Conservation (phyloP, 139 green algal genomes). For the Coelastrella sp. region DNA sequence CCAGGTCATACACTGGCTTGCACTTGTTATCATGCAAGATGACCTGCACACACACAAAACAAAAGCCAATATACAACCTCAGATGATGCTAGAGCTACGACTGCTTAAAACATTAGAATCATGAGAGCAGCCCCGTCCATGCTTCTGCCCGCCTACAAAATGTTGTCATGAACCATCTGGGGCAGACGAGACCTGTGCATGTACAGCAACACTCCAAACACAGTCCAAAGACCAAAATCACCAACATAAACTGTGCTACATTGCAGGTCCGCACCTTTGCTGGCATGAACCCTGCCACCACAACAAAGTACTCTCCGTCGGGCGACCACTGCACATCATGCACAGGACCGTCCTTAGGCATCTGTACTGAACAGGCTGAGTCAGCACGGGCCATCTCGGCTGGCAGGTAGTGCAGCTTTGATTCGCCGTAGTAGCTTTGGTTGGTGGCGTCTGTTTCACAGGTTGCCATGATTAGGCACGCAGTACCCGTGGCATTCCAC, state of each 20-base stretch:
- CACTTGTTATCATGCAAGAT: constrained; percentile 89
- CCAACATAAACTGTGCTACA: too few species aligned
- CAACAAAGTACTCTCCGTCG: constrained; percentile 86
- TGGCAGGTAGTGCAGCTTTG: constrained; percentile 89
- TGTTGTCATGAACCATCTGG: too few species aligned
- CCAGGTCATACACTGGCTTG: constrained; percentile 91
- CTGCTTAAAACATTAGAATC: too few species aligned
- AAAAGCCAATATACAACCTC: too few species aligned
- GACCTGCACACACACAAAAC: constrained; percentile 64
- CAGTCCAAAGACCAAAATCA: too few species aligned
- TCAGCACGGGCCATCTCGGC: constrained; percentile 55
- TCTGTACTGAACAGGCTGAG: constrained; percentile 69
- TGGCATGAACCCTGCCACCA: constrained; percentile 89
- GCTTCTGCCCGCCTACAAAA: too few species aligned
- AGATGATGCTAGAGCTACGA: too few species aligned
- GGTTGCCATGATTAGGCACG: constrained; percentile 84
- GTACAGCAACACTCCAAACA: too few species aligned
- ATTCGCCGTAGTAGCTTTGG: constrained; percentile 91
- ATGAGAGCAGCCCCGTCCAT: too few species aligned
- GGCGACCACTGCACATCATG: constrained; percentile 97
- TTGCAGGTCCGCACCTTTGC: constrained; percentile 68
- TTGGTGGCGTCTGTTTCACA: constrained; percentile 95
- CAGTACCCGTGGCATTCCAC: constrained; percentile 71
- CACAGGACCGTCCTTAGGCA: constrained; percentile 95
- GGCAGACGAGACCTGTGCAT: too few species aligned